Evolutionary conservation across 306 rosid genomes (phyloP).

Genomic region (Parietaria judaica): DNA sequence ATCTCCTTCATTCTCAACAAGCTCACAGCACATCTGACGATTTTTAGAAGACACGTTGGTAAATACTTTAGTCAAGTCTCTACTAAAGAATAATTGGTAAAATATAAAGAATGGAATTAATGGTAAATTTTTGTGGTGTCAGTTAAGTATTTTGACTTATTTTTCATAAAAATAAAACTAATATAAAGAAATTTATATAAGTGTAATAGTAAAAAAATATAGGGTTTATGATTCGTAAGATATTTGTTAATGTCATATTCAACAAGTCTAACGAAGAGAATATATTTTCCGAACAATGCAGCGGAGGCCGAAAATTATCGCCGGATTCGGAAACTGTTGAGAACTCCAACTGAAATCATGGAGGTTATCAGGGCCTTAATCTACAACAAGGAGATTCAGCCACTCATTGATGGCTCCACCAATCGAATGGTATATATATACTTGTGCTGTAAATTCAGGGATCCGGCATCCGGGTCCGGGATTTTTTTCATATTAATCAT

Average conservation of each 20-base stretch:
- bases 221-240: background rate
- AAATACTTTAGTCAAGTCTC: background rate
- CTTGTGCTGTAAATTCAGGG: too few relatives aligned
- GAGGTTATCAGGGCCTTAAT: constrained; percentile 26
- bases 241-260: background rate
- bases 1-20: constrained; percentile 44
- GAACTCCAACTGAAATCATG: constrained; percentile 29
- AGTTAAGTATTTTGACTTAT: background rate
- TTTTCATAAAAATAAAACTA: too few relatives aligned
- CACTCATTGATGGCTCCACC: constrained; percentile 46
- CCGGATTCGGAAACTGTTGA: constrained; percentile 19
- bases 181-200: background rate
- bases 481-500: too few relatives aligned
- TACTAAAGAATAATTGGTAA: background rate
- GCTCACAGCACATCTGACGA: constrained; percentile 32
- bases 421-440: constrained; percentile 23
- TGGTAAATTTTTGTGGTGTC: background rate
- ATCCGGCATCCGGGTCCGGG: too few relatives aligned
- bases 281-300: background rate
- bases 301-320: constrained; percentile 23
- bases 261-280: too few relatives aligned
- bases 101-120: too few relatives aligned
- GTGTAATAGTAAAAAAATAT: background rate
- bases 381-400: constrained; percentile 17
- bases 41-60: constrained; percentile 41